A percentile compares a stretch with the other conserved stretches of the same genome.
These are phyloP conservation scores for Trichoderma sp. DNA, from an alignment of 2,329 filamentous ascomycete genomes.

Conservation along the genomic window DNA sequence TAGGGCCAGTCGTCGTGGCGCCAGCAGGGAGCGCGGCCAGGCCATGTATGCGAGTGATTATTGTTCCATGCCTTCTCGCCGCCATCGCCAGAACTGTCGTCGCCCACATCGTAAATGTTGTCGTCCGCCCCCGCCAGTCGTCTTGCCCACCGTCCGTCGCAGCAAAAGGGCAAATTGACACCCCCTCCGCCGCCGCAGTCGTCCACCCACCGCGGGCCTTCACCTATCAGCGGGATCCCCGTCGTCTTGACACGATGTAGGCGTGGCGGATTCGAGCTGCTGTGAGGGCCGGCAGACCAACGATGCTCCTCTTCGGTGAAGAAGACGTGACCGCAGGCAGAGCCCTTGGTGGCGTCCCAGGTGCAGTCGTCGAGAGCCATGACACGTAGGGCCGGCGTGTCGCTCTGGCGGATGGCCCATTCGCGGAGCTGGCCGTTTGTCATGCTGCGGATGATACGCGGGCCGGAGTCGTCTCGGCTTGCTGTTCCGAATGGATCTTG, in stretches of 20 bases:
- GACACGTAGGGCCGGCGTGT: constrained; percentile 48
- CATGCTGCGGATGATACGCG: constrained; percentile 49
- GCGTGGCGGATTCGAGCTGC: constrained; percentile 38
- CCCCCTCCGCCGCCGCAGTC: constrained; percentile 46
- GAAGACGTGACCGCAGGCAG: constrained; percentile 44
- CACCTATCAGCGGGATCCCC: constrained; percentile 51
- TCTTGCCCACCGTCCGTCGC: constrained; percentile 27
- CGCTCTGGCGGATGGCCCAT: constrained; percentile 52
- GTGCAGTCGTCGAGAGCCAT: constrained; percentile 49
- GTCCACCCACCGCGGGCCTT: constrained; percentile 51
- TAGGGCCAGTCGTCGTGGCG: constrained; percentile 54
- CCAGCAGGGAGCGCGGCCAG: constrained; percentile 45
- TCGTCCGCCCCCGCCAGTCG: neutral
- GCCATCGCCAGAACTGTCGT: neutral
- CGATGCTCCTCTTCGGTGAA: constrained; percentile 56
- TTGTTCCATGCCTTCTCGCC: neutral
- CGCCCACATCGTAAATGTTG: neutral
- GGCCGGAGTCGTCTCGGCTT: constrained; percentile 35
- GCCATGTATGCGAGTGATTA: constrained; percentile 20
- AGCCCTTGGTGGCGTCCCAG: constrained; percentile 34
- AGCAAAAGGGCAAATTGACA: constrained; percentile 41
- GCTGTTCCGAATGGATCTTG: constrained; percentile 45
- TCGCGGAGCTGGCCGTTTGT: constrained; percentile 51
- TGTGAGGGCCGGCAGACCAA: constrained; percentile 48
- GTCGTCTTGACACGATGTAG: constrained; percentile 49